These are phyloP conservation scores for Agaricus subrufescens DNA, from an alignment of 768 basidiomycete genomes.

Conservation along the genomic window DNA sequence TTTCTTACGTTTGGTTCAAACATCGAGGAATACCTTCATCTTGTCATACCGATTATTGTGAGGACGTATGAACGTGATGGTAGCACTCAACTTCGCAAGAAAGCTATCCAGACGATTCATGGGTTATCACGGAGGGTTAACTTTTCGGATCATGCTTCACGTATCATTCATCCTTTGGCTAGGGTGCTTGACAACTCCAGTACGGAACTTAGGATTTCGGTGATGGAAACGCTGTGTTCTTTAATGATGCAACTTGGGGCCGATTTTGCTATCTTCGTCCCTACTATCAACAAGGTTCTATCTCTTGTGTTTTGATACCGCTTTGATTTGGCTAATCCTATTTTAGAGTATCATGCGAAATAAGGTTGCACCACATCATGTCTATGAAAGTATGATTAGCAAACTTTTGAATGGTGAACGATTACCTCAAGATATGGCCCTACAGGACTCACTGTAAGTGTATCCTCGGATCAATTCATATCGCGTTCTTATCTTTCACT, in stretches of 20 bases:
- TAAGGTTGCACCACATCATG: conserved; percentile 65
- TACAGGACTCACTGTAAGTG: conserved; percentile 62
- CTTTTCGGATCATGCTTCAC: conserved; percentile 95
- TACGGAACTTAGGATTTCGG: conserved; percentile 78
- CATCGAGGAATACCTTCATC: conserved; percentile 96
- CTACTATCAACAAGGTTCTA: conserved; percentile 89
- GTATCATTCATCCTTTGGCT: conserved; percentile 93
- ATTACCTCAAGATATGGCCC: conserved; percentile 78
- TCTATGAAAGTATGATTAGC: conserved; percentile 84
- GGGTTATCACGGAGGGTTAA: conserved; percentile 89
- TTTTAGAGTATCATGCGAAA: conserved; percentile 69
- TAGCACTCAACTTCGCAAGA: conserved; percentile 70
- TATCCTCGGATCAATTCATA: not conserved
- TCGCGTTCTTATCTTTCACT: conserved; percentile 25
- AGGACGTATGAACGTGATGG: conserved; percentile 87
- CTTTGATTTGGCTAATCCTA: not conserved
- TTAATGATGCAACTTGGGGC: conserved; percentile 91
- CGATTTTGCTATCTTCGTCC: conserved; percentile 96
- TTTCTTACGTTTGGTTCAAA: conserved; percentile 94
- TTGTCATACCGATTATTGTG: conserved; percentile 93
- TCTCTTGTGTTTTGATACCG: not conserved
- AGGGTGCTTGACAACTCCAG: conserved; percentile 72
- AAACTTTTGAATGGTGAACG: conserved; percentile 91
- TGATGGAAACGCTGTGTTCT: conserved; percentile 92
- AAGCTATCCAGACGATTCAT: conserved; percentile 88